These are phyloP conservation scores for Inga leiocalycina DNA, from an alignment of 306 rosid species.

Conservation along the genomic window DNA sequence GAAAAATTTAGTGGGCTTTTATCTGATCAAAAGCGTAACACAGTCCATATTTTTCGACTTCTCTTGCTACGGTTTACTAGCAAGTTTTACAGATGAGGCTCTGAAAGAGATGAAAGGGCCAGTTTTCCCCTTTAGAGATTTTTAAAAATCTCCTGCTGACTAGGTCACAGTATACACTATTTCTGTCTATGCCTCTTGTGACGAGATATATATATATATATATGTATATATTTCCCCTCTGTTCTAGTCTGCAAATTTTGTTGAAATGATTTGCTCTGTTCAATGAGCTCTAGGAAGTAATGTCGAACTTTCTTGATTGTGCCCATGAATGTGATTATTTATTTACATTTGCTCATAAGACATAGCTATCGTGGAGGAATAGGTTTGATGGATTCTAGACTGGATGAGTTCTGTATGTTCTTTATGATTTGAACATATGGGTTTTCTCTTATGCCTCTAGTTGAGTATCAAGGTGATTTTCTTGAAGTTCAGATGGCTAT, in stretches of 20 bases:
- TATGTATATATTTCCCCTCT: not conserved
- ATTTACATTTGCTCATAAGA: not conserved
- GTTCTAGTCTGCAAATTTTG: not conserved
- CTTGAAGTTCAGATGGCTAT: conserved; percentile 14
- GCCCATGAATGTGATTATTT: conserved; percentile 6
- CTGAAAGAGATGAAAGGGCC: not conserved
- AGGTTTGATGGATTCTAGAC: conserved; percentile 22
- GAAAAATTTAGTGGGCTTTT: not conserved
- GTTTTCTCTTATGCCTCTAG: not conserved
- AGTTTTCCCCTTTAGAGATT: not conserved
- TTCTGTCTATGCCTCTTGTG: not conserved
- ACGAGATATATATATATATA: not conserved
- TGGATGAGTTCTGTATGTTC: conserved; percentile 10
- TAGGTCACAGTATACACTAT: not conserved
- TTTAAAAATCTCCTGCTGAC: not conserved
- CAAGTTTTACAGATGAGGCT: not conserved
- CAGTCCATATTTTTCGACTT: not conserved
- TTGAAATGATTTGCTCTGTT: not conserved
- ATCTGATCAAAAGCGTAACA: not conserved
- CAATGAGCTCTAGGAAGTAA: conserved; percentile 10
- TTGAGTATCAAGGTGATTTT: conserved; percentile 23
- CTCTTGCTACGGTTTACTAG: not conserved
- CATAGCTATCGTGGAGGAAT: conserved; percentile 13
- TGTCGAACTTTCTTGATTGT: not conserved
- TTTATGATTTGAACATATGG: conserved; percentile 29